Percentiles rank a stretch among this genome's conserved stretches.
Conservation (phyloP, 2,329 filamentous ascomycete species). For the Cladophialophora bantiana region DNA sequence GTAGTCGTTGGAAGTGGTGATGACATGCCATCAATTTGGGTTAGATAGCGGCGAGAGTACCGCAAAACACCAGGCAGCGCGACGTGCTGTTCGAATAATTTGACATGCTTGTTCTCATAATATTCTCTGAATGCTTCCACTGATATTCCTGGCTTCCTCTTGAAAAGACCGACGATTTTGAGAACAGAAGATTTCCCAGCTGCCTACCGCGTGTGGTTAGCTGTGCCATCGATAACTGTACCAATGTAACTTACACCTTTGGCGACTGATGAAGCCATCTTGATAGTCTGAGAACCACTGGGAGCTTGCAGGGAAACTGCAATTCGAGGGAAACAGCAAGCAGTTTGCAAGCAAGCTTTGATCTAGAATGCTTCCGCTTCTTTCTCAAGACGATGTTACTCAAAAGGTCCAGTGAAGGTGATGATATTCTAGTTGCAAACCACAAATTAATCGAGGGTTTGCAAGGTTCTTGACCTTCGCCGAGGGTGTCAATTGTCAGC, state of each 20-base stretch:
- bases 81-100: slow-evolving; percentile 24
- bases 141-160: slow-evolving; percentile 24
- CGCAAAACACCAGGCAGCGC: slow-evolving; percentile 26
- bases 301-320: no score
- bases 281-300: no score
- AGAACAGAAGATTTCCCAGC: slow-evolving; percentile 21
- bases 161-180: slow-evolving; percentile 27
- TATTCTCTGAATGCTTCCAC: slow-evolving; percentile 26
- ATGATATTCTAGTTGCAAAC: no score
- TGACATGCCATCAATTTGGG: slow-evolving; percentile 27
- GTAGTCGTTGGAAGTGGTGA: slow-evolving; percentile 24
- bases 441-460: no score
- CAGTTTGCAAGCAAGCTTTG: no score
- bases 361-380: no score
- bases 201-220: neutral
- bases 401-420: no score
- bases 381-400: no score
- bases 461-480: no score
- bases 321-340: no score
- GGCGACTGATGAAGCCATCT: no score
- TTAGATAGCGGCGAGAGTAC: slow-evolving; percentile 28
- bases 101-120: slow-evolving; percentile 27
- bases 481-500: no score
- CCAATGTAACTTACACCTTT: slow-evolving; percentile 14
- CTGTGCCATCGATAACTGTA: neutral